Conservation (phyloP, 1,284 basidiomycete species). For the Puccinia sorghi region DNA sequence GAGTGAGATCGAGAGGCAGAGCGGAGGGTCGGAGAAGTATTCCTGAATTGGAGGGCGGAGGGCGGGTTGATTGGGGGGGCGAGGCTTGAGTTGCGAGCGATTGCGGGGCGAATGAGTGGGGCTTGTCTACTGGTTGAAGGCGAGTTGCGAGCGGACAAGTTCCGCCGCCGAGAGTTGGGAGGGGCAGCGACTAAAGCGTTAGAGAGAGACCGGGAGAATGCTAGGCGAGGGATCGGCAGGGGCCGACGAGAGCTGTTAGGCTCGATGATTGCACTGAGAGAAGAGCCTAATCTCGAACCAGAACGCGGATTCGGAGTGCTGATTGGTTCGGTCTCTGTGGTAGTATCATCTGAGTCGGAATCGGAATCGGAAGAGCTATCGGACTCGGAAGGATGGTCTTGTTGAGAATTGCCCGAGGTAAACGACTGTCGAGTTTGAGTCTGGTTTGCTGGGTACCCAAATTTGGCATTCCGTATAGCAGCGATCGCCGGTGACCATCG, state of each 20-base stretch:
- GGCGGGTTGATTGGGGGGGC: not conserved
- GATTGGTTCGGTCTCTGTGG: conserved; percentile 5
- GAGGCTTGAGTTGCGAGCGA: not conserved
- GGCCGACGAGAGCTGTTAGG: conserved; percentile 3
- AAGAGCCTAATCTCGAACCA: conserved; percentile 30
- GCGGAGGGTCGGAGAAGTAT: not conserved
- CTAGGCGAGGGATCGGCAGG: conserved; percentile 1
- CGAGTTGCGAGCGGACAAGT: conserved; percentile 7
- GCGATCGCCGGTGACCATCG: conserved; percentile 50
- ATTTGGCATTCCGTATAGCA: conserved; percentile 49
- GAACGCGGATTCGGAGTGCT: not conserved
- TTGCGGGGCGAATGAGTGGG: not conserved
- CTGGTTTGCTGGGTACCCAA: conserved; percentile 10
- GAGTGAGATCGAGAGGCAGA: not conserved
- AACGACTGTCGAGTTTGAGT: not conserved
- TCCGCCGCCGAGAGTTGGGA: conserved; percentile 14
- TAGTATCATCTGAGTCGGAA: conserved; percentile 13
- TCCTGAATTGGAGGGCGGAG: not conserved
- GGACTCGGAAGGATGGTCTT: not conserved
- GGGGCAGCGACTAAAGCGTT: conserved; percentile 13
- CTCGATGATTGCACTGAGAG: conserved; percentile 47
- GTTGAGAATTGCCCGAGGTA: not conserved
- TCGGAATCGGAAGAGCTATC: conserved; percentile 10
- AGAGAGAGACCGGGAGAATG: conserved; percentile 19
- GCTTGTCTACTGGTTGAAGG: not conserved